A percentile compares a stretch with the other conserved stretches of the same genome.
phyloP scores from a whole-genome alignment of 2,329 filamentous ascomycete genomes.

The Endoconidiophora polonica region DNA sequence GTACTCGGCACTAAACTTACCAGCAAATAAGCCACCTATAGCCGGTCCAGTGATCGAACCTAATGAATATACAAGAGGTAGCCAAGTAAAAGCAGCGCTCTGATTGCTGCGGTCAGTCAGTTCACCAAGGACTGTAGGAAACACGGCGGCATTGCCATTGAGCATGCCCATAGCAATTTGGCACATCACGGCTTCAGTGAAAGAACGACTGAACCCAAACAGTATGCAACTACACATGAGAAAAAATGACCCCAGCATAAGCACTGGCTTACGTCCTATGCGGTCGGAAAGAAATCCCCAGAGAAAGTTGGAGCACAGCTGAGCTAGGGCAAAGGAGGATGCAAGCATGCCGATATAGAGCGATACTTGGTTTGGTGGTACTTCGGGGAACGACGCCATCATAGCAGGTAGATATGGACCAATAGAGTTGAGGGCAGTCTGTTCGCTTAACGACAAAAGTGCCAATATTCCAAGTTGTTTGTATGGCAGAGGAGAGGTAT shows the following conservation, averaged over 20 bases:
- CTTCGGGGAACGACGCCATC: slow-evolving; percentile 70
- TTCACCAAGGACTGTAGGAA: slow-evolving; percentile 85
- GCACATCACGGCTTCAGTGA: slow-evolving; percentile 73
- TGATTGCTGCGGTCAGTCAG: slow-evolving; percentile 93
- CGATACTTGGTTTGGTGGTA: slow-evolving; percentile 54
- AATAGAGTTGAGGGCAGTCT: slow-evolving; percentile 94
- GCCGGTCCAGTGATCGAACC: slow-evolving; percentile 87
- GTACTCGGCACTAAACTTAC: slow-evolving; percentile 41
- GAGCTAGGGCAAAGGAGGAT: slow-evolving; percentile 79
- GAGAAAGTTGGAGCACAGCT: slow-evolving; percentile 73
- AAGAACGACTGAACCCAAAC: slow-evolving; percentile 71
- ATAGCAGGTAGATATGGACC: slow-evolving; percentile 89
- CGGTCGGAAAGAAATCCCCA: slow-evolving; percentile 42
- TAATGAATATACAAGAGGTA: slow-evolving; percentile 90
- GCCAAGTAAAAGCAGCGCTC: slow-evolving; percentile 79
- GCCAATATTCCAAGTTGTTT: slow-evolving; percentile 73
- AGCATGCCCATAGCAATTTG: slow-evolving; percentile 83
- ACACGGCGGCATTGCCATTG: slow-evolving; percentile 88
- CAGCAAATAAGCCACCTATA: slow-evolving; percentile 71
- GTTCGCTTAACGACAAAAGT: slow-evolving; percentile 77
- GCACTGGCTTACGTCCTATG: slow-evolving; percentile 54
- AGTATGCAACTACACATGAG: slow-evolving; percentile 66
- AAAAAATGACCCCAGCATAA: slow-evolving; percentile 64
- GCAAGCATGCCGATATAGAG: slow-evolving; percentile 83
- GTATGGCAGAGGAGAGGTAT: slow-evolving; percentile 50